A percentile compares a stretch with the other conserved stretches of the same genome.
These are phyloP conservation scores for Dendrobium nobile DNA, from an alignment of 106 monocot genomes.

Conservation along the genomic window DNA sequence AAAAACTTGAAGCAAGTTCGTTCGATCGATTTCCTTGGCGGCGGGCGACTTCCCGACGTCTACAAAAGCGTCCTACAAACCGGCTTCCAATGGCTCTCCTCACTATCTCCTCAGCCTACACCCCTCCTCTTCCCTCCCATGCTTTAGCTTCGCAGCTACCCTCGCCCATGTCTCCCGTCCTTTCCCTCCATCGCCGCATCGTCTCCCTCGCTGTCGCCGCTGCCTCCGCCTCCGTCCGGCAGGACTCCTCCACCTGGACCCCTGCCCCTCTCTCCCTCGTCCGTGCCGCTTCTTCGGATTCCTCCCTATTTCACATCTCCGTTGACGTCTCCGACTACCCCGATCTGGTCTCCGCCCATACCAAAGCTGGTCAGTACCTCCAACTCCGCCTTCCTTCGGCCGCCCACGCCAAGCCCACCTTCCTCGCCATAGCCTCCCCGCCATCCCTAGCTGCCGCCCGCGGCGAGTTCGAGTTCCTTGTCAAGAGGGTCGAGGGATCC, in stretches of 20 bases:
- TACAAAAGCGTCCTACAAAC: not conserved
- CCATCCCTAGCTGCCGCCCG: constrained; percentile 18
- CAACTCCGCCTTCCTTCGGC: constrained; percentile 51
- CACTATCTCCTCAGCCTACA: not conserved
- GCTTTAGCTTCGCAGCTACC: constrained; percentile 5
- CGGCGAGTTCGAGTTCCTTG: constrained; percentile 59
- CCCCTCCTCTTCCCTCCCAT: constrained; percentile 1
- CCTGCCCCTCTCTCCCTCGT: constrained; percentile 42
- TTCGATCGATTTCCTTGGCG: not conserved
- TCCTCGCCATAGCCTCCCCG: constrained; percentile 83
- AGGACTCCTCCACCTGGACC: constrained; percentile 44
- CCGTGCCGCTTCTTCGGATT: constrained; percentile 56
- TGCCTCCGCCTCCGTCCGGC: constrained; percentile 33
- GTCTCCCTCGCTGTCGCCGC: constrained; percentile 9
- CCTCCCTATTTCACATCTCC: constrained; percentile 64
- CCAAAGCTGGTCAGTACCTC: constrained; percentile 71
- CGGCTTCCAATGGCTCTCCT: not conserved
- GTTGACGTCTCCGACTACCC: constrained; percentile 56
- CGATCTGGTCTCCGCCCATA: constrained; percentile 43
- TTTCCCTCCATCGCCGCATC: constrained; percentile 25
- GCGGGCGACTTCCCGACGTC: not conserved
- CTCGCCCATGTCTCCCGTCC: constrained; percentile 23
- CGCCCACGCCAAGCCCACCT: constrained; percentile 29
- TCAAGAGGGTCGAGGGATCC: constrained; percentile 61
- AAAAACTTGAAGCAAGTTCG: not conserved